Evolutionary conservation across 2,329 filamentous ascomycete species (phyloP), one percentile per base, ranked within the genome.

Genomic region (Sporothrix phasma): DNA sequence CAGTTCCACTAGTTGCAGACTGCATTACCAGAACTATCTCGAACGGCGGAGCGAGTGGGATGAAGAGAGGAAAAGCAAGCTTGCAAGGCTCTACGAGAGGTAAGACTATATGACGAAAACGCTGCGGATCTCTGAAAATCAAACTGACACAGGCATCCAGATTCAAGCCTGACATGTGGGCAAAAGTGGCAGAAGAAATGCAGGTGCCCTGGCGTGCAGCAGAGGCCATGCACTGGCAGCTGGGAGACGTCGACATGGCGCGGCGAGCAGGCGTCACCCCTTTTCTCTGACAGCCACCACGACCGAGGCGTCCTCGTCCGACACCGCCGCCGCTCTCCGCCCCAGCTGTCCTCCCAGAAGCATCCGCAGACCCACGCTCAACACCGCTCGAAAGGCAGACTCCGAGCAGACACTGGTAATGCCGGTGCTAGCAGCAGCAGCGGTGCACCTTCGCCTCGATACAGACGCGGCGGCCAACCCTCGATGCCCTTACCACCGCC

Each of bases 131-230:
- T 37, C 11, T 13, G 15, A 13, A 37, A 10, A 37, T n/a, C 34
- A 13, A 37, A 31, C 37, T 51, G 10, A 29, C n/a, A 29, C 34
- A 22, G 19, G 11, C 31, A 22, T 61, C 49, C 73, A 97, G 93
- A 75, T 96, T 97, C 80, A 97, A 97, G 76, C 86, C 90, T 68
- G 92, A 97, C 73, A 97, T 97, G 91, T 99, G 93, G 93, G 87
- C 90, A 66, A 94, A 93, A 72, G 89, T 97, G 24, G 92, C 92
- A 47, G 91, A 94, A 74, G 93, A 97, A 76, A 93, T 99, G 87
- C 87, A 87, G 34, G 88, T 97, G 64, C 94, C 93, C 41, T 97
- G 93, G 93, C 84, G 94, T 71, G 92, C 94, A 19, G 93, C 90
- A 56, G 93, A 99, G 76, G 92, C 91, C 4, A 97, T 97, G 92